Percentiles rank a stretch among this genome's conserved stretches.
Conservation (phyloP, 495 filamentous ascomycete species). For the Bacidia gigantensis region DNA sequence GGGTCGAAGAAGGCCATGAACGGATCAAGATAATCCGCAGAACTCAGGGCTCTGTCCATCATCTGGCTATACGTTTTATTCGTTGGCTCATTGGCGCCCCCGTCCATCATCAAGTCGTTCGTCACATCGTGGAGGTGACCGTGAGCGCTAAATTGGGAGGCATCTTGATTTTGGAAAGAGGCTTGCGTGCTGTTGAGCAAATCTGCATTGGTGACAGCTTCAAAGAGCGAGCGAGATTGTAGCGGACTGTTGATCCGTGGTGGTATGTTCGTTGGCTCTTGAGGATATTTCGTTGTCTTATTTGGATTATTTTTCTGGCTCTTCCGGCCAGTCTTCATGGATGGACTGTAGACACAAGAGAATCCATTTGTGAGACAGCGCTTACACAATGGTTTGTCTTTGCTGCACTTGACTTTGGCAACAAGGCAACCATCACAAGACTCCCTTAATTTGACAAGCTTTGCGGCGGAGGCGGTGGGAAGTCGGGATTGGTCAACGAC, state of each 20-base stretch:
- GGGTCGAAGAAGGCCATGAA: slow-evolving; percentile 6
- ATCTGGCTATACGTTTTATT: background rate
- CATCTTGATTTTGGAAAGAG: background rate
- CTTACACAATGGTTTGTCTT: slow-evolving; percentile 33
- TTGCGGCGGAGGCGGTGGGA: slow-evolving; percentile 13
- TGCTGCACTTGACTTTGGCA: slow-evolving; percentile 42
- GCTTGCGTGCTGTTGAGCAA: background rate
- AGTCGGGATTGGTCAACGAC: slow-evolving; percentile 12
- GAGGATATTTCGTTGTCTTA: slow-evolving; percentile 13
- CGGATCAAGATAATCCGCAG: slow-evolving; percentile 9
- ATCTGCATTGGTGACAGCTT: background rate
- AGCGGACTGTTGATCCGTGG: slow-evolving; percentile 7
- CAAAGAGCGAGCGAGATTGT: background rate
- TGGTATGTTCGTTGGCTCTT: slow-evolving; percentile 13
- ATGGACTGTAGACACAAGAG: slow-evolving; percentile 37
- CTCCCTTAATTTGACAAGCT: slow-evolving; percentile 31
- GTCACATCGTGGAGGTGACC: background rate
- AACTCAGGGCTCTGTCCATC: background rate
- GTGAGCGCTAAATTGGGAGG: background rate
- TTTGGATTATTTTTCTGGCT: slow-evolving; percentile 17
- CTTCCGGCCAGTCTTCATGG: slow-evolving; percentile 28
- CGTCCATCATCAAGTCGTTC: background rate
- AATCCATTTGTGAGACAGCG: slow-evolving; percentile 35
- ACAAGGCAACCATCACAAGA: slow-evolving; percentile 43
- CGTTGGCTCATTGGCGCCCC: background rate